Base-by-base conservation (phyloP, 2,329 filamentous ascomycete species). In the Apiospora pterosperma region DNA sequence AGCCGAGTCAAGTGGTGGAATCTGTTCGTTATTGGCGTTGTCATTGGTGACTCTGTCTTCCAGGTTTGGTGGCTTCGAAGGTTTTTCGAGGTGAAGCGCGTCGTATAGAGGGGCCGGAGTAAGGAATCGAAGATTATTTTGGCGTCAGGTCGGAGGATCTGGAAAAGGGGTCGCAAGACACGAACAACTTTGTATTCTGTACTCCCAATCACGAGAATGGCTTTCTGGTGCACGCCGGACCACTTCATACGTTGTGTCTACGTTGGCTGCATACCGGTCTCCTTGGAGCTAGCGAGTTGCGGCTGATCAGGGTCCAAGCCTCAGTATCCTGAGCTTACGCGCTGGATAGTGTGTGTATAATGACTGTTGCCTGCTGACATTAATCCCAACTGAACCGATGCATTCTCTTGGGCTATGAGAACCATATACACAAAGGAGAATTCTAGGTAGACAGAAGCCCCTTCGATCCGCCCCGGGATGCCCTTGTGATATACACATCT, bases 51-150 rank as follows among this genome's bases (percentile, higher is more conserved):
- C 83, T 96, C 93, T 67, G 83, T 97, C 70, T 99, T 99, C 85
- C 96, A 99, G 83, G 95, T 99, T 70, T 99, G 96, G 95, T 99
- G 96, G 94, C 81, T 99, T 77, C 96, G 97, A 83, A 88, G 96
- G 76, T 99, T 99, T 86, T 97, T 97, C 76, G 94, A 97, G 89
- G 88, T 91, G 73, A 88, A 90, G 82, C 83, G 88, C 61, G 86
- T 90, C 62, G 86, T 90, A 70, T 90, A 80, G 79, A 62, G 44
- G 23, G 60, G 60, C 10, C 8, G 16, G 28, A 31, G 4, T 8
- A 19, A 10, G 48, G n/a, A 41, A 41, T 34, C 48, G 28, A 19
- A 21, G 28, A 34, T 34, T 34, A 34, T 55, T 48, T 34, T 55
- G 28, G 28, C 48, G 48, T 55, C 48, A 55, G 41, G 48, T 55